A percentile compares a stretch with the other conserved stretches of the same genome.
Evolutionary conservation across 345 rosid species (phyloP).

Genomic region (Theobroma cacao): DNA sequence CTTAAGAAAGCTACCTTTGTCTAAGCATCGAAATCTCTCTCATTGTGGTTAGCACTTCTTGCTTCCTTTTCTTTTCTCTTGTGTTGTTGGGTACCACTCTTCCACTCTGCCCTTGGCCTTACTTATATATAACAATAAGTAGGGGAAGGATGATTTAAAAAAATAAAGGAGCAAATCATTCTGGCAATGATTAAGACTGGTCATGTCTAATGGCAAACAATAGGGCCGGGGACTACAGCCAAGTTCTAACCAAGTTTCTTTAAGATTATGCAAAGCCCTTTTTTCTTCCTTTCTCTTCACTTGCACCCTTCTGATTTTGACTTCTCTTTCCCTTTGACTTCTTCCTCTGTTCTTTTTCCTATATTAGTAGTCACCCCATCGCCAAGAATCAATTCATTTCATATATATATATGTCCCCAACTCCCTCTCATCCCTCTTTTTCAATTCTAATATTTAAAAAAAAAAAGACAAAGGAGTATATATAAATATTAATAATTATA

Average conservation of each 20-base stretch:
- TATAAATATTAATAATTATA: too few species aligned
- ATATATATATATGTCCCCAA: background rate
- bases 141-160: background rate
- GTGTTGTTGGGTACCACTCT: background rate
- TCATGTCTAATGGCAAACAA: conserved; percentile 1
- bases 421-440: too few species aligned
- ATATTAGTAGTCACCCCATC: background rate
- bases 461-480: background rate
- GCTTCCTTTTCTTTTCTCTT: background rate
- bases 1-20: background rate
- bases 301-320: background rate
- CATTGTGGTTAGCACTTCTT: background rate
- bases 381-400: background rate
- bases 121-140: background rate
- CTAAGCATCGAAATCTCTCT: background rate
- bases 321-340: background rate
- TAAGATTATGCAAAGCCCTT: background rate
- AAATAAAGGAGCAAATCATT: background rate
- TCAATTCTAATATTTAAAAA: background rate
- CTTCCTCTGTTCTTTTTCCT: background rate
- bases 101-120: background rate
- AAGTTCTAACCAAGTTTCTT: background rate
- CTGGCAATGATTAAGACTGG: background rate
- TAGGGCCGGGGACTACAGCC: background rate
- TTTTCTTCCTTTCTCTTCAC: background rate